Evolutionary conservation across 768 basidiomycete genomes (phyloP).

Genomic region (Kwoniella sp.): DNA sequence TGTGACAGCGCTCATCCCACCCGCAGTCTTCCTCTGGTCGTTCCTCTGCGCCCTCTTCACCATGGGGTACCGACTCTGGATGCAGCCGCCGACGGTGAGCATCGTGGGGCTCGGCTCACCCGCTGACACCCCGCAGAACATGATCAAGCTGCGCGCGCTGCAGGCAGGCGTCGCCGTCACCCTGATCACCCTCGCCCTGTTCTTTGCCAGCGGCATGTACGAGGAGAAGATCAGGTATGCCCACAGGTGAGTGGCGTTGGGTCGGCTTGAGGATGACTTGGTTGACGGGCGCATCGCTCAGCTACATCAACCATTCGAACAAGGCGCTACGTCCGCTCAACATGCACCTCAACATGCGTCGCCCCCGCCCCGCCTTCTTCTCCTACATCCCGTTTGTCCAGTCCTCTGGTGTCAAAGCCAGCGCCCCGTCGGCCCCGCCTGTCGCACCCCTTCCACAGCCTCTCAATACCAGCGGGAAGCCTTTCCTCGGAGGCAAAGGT

Average conservation of each 20-base stretch:
- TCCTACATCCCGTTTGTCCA: constrained; percentile 21
- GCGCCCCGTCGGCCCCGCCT: background rate
- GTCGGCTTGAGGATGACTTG: constrained; percentile 9
- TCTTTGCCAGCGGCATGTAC: constrained; percentile 96
- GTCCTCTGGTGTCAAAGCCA: constrained; percentile 8
- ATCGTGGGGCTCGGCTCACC: background rate
- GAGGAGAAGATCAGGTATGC: constrained; percentile 93
- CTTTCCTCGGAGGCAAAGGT: background rate
- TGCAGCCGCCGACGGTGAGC: constrained; percentile 52
- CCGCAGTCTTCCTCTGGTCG: constrained; percentile 34
- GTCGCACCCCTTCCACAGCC: constrained; percentile 44
- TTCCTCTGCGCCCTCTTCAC: constrained; percentile 58
- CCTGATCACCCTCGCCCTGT: constrained; percentile 82
- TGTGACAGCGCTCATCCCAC: background rate
- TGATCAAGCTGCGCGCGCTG: constrained; percentile 56
- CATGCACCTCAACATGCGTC: constrained; percentile 92
- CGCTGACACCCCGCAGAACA: constrained; percentile 47
- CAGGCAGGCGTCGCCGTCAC: constrained; percentile 79
- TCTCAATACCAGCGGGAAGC: constrained; percentile 58
- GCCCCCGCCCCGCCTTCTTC: constrained; percentile 52
- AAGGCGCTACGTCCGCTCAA: constrained; percentile 85
- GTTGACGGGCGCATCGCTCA: constrained; percentile 44
- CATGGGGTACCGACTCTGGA: constrained; percentile 69
- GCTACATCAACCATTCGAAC: constrained; percentile 96
- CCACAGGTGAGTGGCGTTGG: constrained; percentile 65